phyloP scores from a whole-genome alignment of 192 early-diverging fungal species.

The Haplosporangium gracile region DNA sequence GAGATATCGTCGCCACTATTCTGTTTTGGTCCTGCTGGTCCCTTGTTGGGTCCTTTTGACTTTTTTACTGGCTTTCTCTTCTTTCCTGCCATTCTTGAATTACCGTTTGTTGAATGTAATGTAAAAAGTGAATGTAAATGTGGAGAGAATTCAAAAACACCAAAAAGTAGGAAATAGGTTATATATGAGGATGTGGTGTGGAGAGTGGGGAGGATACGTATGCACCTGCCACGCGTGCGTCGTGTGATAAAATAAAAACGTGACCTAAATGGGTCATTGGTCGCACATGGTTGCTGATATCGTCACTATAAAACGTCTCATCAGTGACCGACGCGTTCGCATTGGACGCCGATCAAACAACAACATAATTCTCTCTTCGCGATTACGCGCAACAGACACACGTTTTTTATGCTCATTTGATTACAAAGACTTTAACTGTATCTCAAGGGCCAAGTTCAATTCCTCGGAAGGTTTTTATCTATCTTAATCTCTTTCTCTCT shows the following conservation, averaged over 20 bases:
- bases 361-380: no score
- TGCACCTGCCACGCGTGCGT: neutral
- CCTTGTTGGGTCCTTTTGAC: neutral
- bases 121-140: neutral
- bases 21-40: neutral
- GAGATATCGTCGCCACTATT: neutral
- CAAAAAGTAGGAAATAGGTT: neutral
- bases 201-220: neutral
- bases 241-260: neutral
- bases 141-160: neutral
- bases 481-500: no score
- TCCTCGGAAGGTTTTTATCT: no score
- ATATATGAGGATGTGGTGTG: neutral
- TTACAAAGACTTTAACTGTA: no score
- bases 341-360: neutral
- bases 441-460: no score
- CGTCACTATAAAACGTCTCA: no score
- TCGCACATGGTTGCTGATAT: neutral
- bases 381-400: no score
- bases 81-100: constrained; percentile 21
- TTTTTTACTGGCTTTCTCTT: constrained; percentile 37
- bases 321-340: neutral
- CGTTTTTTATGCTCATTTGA: no score
- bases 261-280: neutral
- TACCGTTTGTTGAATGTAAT: neutral